Base-by-base conservation (phyloP, 1,139 yeast species). In the Torulaspora globosa region DNA sequence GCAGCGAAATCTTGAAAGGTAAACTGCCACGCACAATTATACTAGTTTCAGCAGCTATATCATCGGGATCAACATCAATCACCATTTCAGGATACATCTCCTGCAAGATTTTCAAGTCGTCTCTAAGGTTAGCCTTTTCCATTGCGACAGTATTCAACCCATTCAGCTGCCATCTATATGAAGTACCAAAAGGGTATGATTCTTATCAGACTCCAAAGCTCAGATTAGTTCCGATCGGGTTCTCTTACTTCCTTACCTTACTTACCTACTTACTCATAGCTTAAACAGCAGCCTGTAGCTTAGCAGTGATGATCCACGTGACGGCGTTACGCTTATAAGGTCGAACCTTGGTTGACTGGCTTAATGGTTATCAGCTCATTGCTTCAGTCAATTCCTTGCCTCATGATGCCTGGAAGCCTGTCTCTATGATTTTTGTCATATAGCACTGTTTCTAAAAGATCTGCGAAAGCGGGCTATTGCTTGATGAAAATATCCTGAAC, bases 31-130 rank as follows among this genome's bases (percentile, higher is more conserved):
- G 14, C 14, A 59, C 19, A 16, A 26, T 27, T 26, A 52, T 23
- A n/a, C 10, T 4, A 2, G 10, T 12, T 23, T 43, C 14, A 11
- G 36, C 29, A 18, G 28, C 6, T 11, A 39, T 23, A 1, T 41
- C 34, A 9, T 33, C 43, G 5, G 38, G 23, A 1, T 41, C 37
- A 7, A 28, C 42, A 3, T 39, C 34, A 56, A 71, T 48, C 2
- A 49, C 46, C 1, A 70, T 58, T 51, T 78, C 78, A 1, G 82
- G 82, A 54, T 70, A 81, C 38, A 80, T 79, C 3, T 75, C 73
- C 44, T 54, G 54, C 29, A 80, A 56, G 2, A 79, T 71, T 41
- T 70, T 73, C 23, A 80, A 58, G 53, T 79, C 84, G 48, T 75
- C 74, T 10, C 33, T 36, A 16, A 59, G 36, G 15, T 44, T 46